phyloP scores from a whole-genome alignment of 73 alveolate genomes.

The Durusdinium trenchii region DNA sequence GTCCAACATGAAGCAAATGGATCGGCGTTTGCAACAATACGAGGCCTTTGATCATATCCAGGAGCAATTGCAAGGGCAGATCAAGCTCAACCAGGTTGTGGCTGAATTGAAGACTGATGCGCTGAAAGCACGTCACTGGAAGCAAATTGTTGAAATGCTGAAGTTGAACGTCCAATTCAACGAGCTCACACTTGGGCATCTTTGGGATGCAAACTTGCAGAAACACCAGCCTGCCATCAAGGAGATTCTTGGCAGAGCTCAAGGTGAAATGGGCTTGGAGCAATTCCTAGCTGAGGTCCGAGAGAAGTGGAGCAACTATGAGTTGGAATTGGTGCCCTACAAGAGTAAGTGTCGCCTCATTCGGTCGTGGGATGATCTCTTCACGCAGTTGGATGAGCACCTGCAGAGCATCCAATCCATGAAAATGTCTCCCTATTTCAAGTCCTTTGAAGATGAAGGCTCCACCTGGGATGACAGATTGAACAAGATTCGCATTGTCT shows the following conservation, averaged over 20 bases:
- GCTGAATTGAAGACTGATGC: constrained; percentile 99
- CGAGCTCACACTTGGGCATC: constrained; percentile 96
- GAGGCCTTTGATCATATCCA: constrained; percentile 99
- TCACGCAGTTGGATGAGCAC: constrained; percentile 99
- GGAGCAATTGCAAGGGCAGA: constrained; percentile 97
- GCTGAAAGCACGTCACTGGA: constrained; percentile 99
- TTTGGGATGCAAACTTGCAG: constrained; percentile 97
- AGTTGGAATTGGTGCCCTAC: constrained; percentile 98
- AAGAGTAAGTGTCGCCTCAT: constrained; percentile 99
- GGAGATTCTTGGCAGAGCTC: constrained; percentile 98
- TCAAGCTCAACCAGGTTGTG: constrained; percentile 97
- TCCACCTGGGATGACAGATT: constrained; percentile 98
- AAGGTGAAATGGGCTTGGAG: constrained; percentile 99
- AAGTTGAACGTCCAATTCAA: constrained; percentile 66
- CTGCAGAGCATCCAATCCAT: constrained; percentile 98
- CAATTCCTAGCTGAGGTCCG: constrained; percentile 97
- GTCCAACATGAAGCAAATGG: constrained; percentile 94
- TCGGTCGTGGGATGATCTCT: constrained; percentile 99
- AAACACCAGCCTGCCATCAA: constrained; percentile 98
- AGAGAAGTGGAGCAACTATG: constrained; percentile 94
- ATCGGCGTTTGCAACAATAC: constrained; percentile 86
- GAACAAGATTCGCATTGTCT: constrained; percentile 98
- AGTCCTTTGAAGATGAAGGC: constrained; percentile 95
- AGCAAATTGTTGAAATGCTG: constrained; percentile 96
- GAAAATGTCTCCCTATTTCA: constrained; percentile 99